A percentile compares a stretch with the other conserved stretches of the same genome.
Conservation (phyloP, 371 early-diverging fungal species). For the Syncephalis fuscata region DNA sequence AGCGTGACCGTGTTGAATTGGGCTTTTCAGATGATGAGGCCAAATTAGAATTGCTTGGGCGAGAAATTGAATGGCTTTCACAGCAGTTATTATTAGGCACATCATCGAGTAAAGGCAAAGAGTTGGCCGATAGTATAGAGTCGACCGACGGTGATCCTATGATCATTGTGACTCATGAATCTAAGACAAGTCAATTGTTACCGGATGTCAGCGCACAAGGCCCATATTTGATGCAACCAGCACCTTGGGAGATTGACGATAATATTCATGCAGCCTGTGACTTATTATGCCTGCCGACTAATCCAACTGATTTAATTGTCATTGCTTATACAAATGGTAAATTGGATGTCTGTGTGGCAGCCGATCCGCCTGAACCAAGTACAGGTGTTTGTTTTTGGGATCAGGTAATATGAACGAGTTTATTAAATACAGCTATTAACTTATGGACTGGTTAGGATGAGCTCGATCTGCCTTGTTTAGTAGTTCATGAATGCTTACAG, state of each 20-base stretch:
- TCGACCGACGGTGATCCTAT: constrained; percentile 5
- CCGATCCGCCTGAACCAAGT: constrained; percentile 8
- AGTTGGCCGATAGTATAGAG: constrained; percentile 9
- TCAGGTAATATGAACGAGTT: no score
- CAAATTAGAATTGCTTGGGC: not conserved
- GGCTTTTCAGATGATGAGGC: no score
- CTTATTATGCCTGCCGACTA: constrained; percentile 15
- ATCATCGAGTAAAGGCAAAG: constrained; percentile 3
- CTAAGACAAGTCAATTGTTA: constrained; percentile 5
- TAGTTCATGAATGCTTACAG: constrained; percentile 16
- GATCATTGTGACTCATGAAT: not conserved
- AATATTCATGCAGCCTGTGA: constrained; percentile 17
- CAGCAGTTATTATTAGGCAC: not conserved
- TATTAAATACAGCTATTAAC: no score
- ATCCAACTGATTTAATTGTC: constrained; percentile 14
- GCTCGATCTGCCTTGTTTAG: constrained; percentile 7
- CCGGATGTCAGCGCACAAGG: constrained; percentile 15
- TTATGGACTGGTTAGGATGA: not conserved
- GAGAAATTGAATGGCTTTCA: not conserved
- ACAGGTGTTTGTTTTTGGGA: not conserved
- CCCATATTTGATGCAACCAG: constrained; percentile 20
- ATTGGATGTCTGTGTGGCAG: constrained; percentile 16
- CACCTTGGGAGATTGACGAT: constrained; percentile 14
- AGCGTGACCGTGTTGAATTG: not conserved
- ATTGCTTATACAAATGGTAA: constrained; percentile 18